Evolutionary conservation across 352 stramenopile species (phyloP).

Genomic region (Pythium plurisporium): DNA sequence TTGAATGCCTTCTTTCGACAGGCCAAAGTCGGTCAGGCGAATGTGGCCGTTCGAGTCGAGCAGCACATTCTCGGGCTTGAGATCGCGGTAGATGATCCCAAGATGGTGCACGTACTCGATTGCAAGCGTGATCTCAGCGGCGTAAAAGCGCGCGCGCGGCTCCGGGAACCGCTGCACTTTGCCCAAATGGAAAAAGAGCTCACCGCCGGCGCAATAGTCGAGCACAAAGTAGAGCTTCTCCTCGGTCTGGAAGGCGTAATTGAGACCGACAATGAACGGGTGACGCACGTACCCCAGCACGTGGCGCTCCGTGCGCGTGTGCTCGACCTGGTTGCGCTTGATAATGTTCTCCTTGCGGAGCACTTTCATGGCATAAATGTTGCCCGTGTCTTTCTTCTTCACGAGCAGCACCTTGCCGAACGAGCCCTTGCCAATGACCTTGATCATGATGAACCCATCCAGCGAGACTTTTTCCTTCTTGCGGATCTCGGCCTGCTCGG

Average conservation of each 20-base stretch:
- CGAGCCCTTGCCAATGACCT: conserved; percentile 76
- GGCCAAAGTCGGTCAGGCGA: conserved; percentile 94
- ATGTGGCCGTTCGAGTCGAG: conserved; percentile 94
- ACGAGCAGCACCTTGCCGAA: conserved; percentile 82
- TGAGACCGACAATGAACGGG: conserved; percentile 96
- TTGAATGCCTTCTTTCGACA: conserved; percentile 95
- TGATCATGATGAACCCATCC: conserved; percentile 91
- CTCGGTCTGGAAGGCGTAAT: conserved; percentile 92
- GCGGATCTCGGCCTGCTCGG: conserved; percentile 34
- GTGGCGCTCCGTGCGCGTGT: conserved; percentile 96
- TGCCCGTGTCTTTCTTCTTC: conserved; percentile 86
- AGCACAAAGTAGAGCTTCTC: conserved; percentile 97
- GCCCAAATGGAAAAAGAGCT: conserved; percentile 96
- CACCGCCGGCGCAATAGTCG: conserved; percentile 96
- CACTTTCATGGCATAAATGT: conserved; percentile 91
- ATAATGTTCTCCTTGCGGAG: conserved; percentile 92
- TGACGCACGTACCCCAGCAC: conserved; percentile 92
- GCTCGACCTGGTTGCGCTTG: conserved; percentile 94
- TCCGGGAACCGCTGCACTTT: conserved; percentile 94
- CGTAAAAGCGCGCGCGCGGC: conserved; percentile 91
- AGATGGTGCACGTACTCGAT: conserved; percentile 96
- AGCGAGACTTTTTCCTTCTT: conserved; percentile 81
- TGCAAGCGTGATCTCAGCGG: conserved; percentile 92
- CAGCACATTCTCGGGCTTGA: conserved; percentile 95
- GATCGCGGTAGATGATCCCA: conserved; percentile 97